Evolutionary conservation across 192 early-diverging fungal species (phyloP).

Genomic region (Chytriomyces sp.): DNA sequence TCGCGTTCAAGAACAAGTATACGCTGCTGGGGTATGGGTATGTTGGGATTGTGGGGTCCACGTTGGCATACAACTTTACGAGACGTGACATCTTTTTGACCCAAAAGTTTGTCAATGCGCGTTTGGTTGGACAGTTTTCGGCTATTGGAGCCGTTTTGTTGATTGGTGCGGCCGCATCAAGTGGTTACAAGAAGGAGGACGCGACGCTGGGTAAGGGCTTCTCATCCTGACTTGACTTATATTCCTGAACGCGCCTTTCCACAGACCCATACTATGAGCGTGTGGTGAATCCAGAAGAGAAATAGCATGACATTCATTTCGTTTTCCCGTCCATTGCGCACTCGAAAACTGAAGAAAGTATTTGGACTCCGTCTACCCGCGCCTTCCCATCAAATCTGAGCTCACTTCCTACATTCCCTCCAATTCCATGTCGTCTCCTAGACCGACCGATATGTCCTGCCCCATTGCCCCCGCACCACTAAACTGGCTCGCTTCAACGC

Average conservation of each 20-base stretch:
- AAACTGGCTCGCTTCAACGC: no score
- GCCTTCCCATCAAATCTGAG: no score
- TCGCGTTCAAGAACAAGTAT: constrained; percentile 4
- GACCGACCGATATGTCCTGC: not conserved
- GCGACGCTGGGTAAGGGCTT: no score
- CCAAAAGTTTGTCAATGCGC: no score
- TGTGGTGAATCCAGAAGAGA: no score
- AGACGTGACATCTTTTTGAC: constrained; percentile 7
- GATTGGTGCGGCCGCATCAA: constrained; percentile 7
- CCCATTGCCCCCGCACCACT: not conserved
- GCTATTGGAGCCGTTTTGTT: constrained; percentile 7
- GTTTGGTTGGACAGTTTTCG: constrained; percentile 16
- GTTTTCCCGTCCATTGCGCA: no score
- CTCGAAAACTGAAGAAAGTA: no score
- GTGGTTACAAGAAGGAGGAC: not conserved
- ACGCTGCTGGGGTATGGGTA: constrained; percentile 7
- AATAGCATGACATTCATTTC: no score
- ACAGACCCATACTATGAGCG: constrained; percentile 21
- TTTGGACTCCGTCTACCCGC: no score
- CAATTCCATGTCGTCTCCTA: constrained; percentile 9
- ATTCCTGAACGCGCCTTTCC: no score
- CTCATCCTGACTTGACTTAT: no score
- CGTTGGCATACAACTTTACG: constrained; percentile 15
- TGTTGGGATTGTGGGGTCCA: no score
- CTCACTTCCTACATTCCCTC: constrained; percentile 27